phyloP scores from a whole-genome alignment of 768 basidiomycete species.

The Boletus vermiculosoides region DNA sequence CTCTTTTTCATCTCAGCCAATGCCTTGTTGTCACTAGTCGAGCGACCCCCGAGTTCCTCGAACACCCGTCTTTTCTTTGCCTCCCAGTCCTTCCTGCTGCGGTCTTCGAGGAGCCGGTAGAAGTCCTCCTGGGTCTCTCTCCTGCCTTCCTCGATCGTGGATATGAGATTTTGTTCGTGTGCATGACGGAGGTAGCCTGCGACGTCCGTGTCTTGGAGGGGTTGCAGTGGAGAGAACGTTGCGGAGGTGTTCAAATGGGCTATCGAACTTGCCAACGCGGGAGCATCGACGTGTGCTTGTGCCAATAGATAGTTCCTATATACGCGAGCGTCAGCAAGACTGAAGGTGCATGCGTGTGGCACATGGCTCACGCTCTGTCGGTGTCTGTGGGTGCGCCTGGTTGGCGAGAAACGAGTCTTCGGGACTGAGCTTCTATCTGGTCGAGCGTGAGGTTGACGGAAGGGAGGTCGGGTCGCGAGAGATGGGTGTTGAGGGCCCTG shows the following conservation, averaged over 20 bases:
- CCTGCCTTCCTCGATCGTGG: constrained; percentile 88
- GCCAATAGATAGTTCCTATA: constrained; percentile 87
- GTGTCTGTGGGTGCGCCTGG: constrained; percentile 60
- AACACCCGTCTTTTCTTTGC: constrained; percentile 86
- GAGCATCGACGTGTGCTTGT: constrained; percentile 89
- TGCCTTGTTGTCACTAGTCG: constrained; percentile 52
- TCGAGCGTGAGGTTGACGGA: constrained; percentile 87
- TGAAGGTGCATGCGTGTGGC: constrained; percentile 5
- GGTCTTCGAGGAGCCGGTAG: constrained; percentile 74
- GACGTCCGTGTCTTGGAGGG: constrained; percentile 91
- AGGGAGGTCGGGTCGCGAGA: constrained; percentile 79
- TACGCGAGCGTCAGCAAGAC: constrained; percentile 3
- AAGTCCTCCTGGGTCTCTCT: constrained; percentile 84
- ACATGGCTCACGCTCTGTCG: constrained; percentile 64
- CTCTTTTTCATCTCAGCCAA: constrained; percentile 62
- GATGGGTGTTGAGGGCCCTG: constrained; percentile 71
- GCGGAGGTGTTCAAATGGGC: constrained; percentile 77
- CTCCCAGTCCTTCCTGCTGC: constrained; percentile 83
- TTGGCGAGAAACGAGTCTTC: constrained; percentile 75
- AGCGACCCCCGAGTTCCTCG: constrained; percentile 80
- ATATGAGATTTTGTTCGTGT: constrained; percentile 92
- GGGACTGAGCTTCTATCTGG: constrained; percentile 92
- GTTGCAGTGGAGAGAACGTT: constrained; percentile 87
- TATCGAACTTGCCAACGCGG: constrained; percentile 81
- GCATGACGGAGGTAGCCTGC: constrained; percentile 93